These are phyloP conservation scores for Brassica incana DNA, from an alignment of 345 rosid genomes.

Conservation along the genomic window DNA sequence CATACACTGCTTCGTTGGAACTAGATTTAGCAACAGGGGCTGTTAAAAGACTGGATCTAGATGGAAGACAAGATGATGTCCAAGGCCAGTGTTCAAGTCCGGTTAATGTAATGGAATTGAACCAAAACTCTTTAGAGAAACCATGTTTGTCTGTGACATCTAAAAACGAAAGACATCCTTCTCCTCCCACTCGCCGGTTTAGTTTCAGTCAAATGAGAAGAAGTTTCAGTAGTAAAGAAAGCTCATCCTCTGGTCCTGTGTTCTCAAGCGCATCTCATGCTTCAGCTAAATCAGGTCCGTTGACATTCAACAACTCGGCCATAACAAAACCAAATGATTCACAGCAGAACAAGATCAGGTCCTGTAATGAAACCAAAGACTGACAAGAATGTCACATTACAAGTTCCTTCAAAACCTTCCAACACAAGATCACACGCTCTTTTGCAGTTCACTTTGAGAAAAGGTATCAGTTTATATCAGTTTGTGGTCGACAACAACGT, in stretches of 20 bases:
- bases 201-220: slow-evolving; percentile 69
- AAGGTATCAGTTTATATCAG: slow-evolving; percentile 72
- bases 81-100: slow-evolving; percentile 30
- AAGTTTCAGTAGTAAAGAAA: slow-evolving; percentile 85
- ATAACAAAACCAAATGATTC: slow-evolving; percentile 47
- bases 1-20: slow-evolving; percentile 35
- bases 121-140: slow-evolving; percentile 38
- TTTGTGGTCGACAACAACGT: slow-evolving; percentile 64
- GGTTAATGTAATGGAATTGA: slow-evolving; percentile 21
- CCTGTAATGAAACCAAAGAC: slow-evolving; percentile 57
- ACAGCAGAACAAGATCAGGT: slow-evolving; percentile 62
- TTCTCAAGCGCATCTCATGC: slow-evolving; percentile 45
- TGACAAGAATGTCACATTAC: slow-evolving; percentile 37
- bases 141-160: slow-evolving; percentile 37
- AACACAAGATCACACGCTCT: slow-evolving; percentile 51
- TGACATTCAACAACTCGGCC: slow-evolving; percentile 44
- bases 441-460: slow-evolving; percentile 56
- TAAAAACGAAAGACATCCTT: slow-evolving; percentile 55
- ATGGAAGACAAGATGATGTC: slow-evolving; percentile 13
- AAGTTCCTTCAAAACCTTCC: slow-evolving; percentile 40
- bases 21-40: slow-evolving; percentile 28
- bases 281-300: slow-evolving; percentile 69
- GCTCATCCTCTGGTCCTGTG: slow-evolving; percentile 48
- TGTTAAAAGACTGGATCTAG: slow-evolving; percentile 29
- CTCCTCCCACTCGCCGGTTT: slow-evolving; percentile 69